These are phyloP conservation scores for Suillus tomentosus DNA, from an alignment of 768 basidiomycete genomes.

Conservation along the genomic window DNA sequence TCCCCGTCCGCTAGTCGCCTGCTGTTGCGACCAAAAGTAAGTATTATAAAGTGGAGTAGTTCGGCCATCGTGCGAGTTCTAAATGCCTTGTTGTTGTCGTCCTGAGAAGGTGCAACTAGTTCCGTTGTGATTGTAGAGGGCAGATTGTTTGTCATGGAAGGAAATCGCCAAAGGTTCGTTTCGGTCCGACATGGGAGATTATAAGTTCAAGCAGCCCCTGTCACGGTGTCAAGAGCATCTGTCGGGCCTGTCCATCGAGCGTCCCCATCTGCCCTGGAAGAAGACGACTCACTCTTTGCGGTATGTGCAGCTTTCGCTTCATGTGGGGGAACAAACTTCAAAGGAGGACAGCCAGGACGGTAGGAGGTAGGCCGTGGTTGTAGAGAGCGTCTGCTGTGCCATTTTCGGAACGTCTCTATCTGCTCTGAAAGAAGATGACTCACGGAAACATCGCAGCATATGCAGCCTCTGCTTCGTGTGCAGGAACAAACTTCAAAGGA, in stretches of 20 bases:
- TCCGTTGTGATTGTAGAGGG: background rate
- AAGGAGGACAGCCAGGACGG: slow-evolving; percentile 16
- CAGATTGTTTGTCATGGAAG: background rate
- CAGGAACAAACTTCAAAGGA: slow-evolving; percentile 27
- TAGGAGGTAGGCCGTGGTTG: background rate
- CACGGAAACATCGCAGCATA: slow-evolving; percentile 18
- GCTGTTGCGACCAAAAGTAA: background rate
- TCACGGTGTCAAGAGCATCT: background rate
- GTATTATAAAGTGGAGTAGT: background rate
- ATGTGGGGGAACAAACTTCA: slow-evolving; percentile 26
- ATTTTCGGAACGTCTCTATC: background rate
- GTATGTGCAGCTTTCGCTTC: slow-evolving; percentile 33
- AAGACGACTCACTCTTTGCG: slow-evolving; percentile 21
- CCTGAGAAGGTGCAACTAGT: no score
- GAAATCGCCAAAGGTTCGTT: background rate
- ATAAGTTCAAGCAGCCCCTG: background rate
- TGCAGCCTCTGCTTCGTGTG: slow-evolving; percentile 30
- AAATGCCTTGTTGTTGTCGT: background rate
- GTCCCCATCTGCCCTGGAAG: background rate
- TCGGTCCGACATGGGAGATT: background rate
- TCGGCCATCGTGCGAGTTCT: background rate
- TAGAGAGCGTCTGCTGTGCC: background rate
- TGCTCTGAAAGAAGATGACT: background rate
- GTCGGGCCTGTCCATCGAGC: background rate
- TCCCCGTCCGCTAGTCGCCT: no score